Evolutionary conservation across 2,329 filamentous ascomycete genomes (phyloP), one percentile per base, ranked within the genome.

Genomic region (Dactylonectria estremocensis): DNA sequence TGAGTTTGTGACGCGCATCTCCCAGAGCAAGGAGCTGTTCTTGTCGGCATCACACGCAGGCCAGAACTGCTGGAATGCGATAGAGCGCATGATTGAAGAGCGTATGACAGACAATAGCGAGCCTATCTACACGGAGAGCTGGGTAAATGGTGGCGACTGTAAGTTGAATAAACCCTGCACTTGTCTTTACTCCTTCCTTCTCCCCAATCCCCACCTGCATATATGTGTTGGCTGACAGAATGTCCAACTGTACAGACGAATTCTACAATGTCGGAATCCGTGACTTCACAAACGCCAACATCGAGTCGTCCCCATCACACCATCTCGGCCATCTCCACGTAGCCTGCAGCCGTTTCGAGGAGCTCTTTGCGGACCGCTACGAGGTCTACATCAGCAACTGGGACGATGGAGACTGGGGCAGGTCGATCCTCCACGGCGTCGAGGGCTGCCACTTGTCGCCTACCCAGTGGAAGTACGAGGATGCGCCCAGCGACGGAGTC

Each of bases 31-130:
- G 46, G 18, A 28, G 20, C 46, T 50, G 11, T 50, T 24, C 8
- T 9, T 50, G 2, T 28, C 46, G 2, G 46, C 24, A 31, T 50
- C 46, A 2, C 46, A 50, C 8, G 14, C 46, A 16, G 46, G 46
- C 18, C 46, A 50, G 46, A 50, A 50, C 20, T 50, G 46, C 2
- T 50, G 46, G 46, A 18, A 50, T 24, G 46, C 46, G 20, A 50
- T 6, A 1, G 14, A 50, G 46, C 46, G 20, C 46, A 50, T 50
- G 20, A 50, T 50, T 50, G 46, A 50, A n/a, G 20, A 50, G 46
- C 46, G 46, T 31, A 50, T 50, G 46, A 50, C 46, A 18, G 46
- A 50, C 18, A n/a, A 50, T 16, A 18, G 20, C 46, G 46, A 50
- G 18, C 24, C 46, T 20, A 50, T 50, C 46, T 28, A 50, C 46